phyloP scores from a whole-genome alignment of 495 filamentous ascomycete species.

The Trichoderma gamsii region DNA sequence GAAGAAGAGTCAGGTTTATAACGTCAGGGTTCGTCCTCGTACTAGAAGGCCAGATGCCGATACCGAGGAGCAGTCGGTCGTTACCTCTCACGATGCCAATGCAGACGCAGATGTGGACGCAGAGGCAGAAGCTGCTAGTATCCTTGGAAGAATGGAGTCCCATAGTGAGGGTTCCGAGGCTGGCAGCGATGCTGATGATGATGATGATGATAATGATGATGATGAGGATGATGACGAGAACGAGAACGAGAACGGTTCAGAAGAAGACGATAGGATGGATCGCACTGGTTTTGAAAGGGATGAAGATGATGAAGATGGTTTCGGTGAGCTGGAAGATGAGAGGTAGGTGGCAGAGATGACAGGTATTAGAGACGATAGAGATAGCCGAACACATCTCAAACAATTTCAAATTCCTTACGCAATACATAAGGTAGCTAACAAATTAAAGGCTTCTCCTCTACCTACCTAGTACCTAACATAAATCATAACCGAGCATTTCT shows the following conservation, averaged over 20 bases:
- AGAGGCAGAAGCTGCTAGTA: slow-evolving; percentile 18
- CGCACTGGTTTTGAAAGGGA: neutral
- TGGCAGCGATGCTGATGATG: slow-evolving; percentile 20
- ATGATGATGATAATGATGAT: slow-evolving; percentile 21
- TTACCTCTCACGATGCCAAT: slow-evolving; percentile 10
- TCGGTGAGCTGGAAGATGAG: slow-evolving; percentile 10
- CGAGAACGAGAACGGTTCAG: slow-evolving; percentile 18
- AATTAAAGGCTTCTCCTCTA: no score
- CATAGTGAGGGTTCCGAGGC: neutral
- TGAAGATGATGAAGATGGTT: slow-evolving; percentile 17
- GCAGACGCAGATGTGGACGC: slow-evolving; percentile 22
- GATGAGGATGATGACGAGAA: slow-evolving; percentile 23
- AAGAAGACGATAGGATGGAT: slow-evolving; percentile 18
- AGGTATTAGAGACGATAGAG: neutral
- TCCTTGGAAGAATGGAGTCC: neutral
- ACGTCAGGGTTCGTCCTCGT: slow-evolving; percentile 12
- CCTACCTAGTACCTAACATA: no score
- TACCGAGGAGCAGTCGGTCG: slow-evolving; percentile 12
- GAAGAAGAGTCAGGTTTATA: slow-evolving; percentile 21
- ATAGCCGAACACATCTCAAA: neutral
- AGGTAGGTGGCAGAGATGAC: neutral
- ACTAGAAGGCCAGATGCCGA: slow-evolving; percentile 15
- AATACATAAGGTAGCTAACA: no score
- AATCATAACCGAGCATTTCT: no score
- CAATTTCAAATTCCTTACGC: no score